Evolutionary conservation across 768 basidiomycete species (phyloP), one percentile per base, ranked within the genome.

Genomic region (Lentinula boryana): DNA sequence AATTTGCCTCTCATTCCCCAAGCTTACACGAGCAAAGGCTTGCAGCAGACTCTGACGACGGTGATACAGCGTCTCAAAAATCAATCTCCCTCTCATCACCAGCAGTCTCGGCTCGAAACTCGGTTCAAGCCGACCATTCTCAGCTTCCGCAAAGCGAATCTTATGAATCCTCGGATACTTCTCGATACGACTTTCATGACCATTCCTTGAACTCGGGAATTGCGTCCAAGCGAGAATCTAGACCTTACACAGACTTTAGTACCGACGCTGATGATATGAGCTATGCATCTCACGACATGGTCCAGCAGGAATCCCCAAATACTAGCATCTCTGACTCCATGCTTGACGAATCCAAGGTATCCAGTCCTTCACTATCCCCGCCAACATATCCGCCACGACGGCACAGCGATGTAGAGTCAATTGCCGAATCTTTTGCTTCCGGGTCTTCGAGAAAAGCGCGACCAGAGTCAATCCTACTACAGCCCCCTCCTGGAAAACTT

Each of bases 81-180:
- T 92, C 91, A 1, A 88, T 92, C 55, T 81, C 89, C 23, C 83
- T 92, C 44, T 85, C 84, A 33, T 89, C 89, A 3, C 81, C 87
- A 2, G 70, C 83, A 13, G 70, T 62, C 51, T 90, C 89, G 6
- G 80, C 80, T 5, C 75, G 80, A 44, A 73, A 76, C 56, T 76
- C 74, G 0, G 35, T 60, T n/a, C 48, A 50, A 18, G 51, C 63
- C 18, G 63, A 54, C 35, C 36, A 60, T 38, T 43, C 53, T 57
- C 56, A 58, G 18, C 56, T 58, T 16, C 65, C 41, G 66, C 16
- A 31, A 51, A 51, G 50, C 50, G 50, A 51, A 18, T 31, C 50
- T 13, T 51, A 32, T 33, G 33, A 35, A 41, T 61, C 61, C 43
- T 63, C 53, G 23, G 40, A 66, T 5, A 52, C 56, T 35, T 35